A percentile compares a stretch with the other conserved stretches of the same genome.
Conservation (phyloP, 2,329 filamentous ascomycete genomes). For the Microsporum audouinii region DNA sequence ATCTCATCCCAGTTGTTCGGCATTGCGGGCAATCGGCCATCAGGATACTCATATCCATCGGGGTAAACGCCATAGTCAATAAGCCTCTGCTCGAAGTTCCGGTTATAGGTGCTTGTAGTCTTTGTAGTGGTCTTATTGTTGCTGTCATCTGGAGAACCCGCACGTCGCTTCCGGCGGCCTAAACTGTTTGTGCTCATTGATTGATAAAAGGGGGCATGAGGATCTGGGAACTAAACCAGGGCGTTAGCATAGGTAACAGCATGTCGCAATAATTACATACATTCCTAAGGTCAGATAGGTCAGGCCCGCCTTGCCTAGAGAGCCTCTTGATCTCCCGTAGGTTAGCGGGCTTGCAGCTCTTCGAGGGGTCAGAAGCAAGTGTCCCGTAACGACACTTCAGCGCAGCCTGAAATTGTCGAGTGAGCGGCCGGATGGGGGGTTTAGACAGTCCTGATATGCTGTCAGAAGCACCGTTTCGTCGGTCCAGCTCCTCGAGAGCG, state of each 20-base stretch:
- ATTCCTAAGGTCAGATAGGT: slow-evolving; percentile 12
- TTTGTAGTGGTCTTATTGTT: slow-evolving; percentile 3
- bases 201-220: background rate
- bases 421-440: slow-evolving; percentile 6
- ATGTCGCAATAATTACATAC: slow-evolving; percentile 6
- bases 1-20: slow-evolving; percentile 25
- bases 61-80: slow-evolving; percentile 27
- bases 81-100: slow-evolving; percentile 29
- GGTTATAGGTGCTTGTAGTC: slow-evolving; percentile 20
- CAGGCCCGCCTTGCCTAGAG: slow-evolving; percentile 9
- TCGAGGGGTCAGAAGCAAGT: slow-evolving; percentile 3
- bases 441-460: background rate
- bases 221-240: background rate
- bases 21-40: slow-evolving; percentile 18
- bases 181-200: background rate
- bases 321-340: slow-evolving; percentile 5
- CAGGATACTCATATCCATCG: slow-evolving; percentile 16
- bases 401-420: slow-evolving; percentile 8
- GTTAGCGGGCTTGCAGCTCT: background rate
- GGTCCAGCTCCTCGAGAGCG: slow-evolving; percentile 15
- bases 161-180: background rate
- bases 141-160: background rate
- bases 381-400: slow-evolving; percentile 4
- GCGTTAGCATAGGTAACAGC: background rate
- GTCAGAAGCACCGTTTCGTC: slow-evolving; percentile 10